Evolutionary conservation across 1,284 basidiomycete species (phyloP).

Genomic region (Paramarasmius palmivorus): DNA sequence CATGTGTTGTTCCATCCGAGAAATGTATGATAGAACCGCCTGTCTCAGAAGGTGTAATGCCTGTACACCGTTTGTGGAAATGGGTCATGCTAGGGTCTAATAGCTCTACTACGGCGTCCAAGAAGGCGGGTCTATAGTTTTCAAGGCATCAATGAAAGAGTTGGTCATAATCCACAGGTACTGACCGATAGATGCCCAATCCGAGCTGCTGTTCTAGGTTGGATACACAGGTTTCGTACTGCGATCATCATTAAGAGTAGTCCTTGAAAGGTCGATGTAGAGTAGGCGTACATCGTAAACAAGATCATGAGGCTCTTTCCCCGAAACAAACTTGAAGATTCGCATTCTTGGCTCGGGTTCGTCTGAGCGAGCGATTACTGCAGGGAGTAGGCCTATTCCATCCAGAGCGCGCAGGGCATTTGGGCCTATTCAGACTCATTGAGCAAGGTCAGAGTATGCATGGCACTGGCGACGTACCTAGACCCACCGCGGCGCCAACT

Average conservation of each 20-base stretch:
- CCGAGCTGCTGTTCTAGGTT: constrained; percentile 27
- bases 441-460: not conserved
- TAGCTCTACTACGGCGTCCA: constrained; percentile 48
- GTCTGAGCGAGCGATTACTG: constrained; percentile 36
- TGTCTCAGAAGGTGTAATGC: constrained; percentile 28
- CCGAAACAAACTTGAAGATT: constrained; percentile 43
- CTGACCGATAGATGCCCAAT: constrained; percentile 43
- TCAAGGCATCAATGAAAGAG: not conserved
- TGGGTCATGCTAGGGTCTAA: constrained; percentile 42
- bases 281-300: constrained; percentile 45
- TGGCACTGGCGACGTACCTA: constrained; percentile 35
- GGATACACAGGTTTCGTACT: constrained; percentile 38
- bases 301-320: constrained; percentile 39
- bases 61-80: constrained; percentile 53
- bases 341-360: constrained; percentile 30
- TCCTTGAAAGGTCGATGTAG: not conserved
- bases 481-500: constrained; percentile 53
- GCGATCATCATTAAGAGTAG: not conserved
- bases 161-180: not conserved
- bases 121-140: constrained; percentile 41
- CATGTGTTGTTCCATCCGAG: constrained; percentile 43
- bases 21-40: constrained; percentile 38
- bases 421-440: constrained; percentile 34
- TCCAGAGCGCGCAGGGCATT: constrained; percentile 50
- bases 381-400: constrained; percentile 43